Evolutionary conservation across 495 filamentous ascomycete genomes (phyloP).

Genomic region (Trichoderma virens): DNA sequence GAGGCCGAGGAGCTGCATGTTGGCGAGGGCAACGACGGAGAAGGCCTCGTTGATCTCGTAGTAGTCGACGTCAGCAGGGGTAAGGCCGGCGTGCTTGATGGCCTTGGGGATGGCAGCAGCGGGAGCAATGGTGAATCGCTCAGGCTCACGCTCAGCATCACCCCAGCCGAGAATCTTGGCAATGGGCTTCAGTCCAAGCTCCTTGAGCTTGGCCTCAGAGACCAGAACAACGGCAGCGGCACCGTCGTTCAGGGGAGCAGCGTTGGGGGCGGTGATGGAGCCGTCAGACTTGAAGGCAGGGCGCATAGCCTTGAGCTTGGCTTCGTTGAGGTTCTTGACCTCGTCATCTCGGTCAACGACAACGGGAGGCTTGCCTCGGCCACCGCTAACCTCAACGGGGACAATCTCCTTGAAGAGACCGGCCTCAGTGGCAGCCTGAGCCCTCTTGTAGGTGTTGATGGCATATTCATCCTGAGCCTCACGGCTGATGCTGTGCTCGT

Average conservation of each 20-base stretch:
- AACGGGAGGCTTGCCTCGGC: slow-evolving; percentile 80
- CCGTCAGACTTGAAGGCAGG: slow-evolving; percentile 75
- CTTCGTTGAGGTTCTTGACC: slow-evolving; percentile 92
- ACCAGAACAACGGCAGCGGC: slow-evolving; percentile 85
- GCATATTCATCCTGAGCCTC: slow-evolving; percentile 90
- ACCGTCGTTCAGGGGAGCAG: slow-evolving; percentile 90
- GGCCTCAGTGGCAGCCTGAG: slow-evolving; percentile 70
- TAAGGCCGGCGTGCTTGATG: slow-evolving; percentile 78
- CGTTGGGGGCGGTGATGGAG: slow-evolving; percentile 96
- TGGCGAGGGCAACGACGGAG: slow-evolving; percentile 90
- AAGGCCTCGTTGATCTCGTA: slow-evolving; percentile 99
- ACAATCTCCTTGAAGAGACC: slow-evolving; percentile 85
- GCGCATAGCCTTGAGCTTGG: slow-evolving; percentile 77
- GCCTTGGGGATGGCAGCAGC: slow-evolving; percentile 96
- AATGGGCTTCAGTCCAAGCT: slow-evolving; percentile 79
- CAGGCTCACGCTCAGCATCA: slow-evolving; percentile 81
- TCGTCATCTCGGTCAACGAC: slow-evolving; percentile 84
- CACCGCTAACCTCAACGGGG: slow-evolving; percentile 79
- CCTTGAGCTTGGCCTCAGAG: slow-evolving; percentile 80
- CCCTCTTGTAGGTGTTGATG: slow-evolving; percentile 84
- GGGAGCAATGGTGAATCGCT: slow-evolving; percentile 92
- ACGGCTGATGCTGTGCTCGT: slow-evolving; percentile 71
- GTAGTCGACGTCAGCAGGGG: slow-evolving; percentile 69
- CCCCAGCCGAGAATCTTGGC: slow-evolving; percentile 96
- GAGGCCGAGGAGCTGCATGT: slow-evolving; percentile 80